Percentiles rank a stretch among this genome's conserved stretches.
Conservation (phyloP, 441 rosid genomes). For the Adansonia gregorii region DNA sequence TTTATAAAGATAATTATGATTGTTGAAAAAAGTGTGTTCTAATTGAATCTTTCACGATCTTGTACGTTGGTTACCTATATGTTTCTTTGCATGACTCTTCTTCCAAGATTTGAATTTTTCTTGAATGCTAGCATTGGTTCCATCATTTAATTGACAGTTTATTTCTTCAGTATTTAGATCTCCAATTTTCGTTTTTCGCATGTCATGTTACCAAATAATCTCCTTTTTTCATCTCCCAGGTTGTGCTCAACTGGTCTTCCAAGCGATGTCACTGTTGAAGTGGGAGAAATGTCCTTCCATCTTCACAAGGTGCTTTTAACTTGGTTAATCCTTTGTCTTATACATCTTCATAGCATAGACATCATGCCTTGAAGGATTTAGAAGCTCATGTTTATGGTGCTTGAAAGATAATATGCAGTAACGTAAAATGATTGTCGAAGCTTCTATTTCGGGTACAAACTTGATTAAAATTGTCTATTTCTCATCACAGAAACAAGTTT, state of each 20-base stretch:
- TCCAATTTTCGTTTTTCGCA: not conserved
- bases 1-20: not conserved
- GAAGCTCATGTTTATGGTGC: not conserved
- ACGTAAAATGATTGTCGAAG: not conserved
- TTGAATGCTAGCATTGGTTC: not conserved
- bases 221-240: conserved; percentile 46
- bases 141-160: not conserved
- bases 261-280: conserved; percentile 75
- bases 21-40: not conserved
- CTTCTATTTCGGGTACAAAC: not conserved
- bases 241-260: conserved; percentile 80
- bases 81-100: not conserved
- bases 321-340: not conserved
- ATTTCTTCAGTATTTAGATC: not conserved
- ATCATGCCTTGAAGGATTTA: not conserved
- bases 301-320: conserved; percentile 71
- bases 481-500: not conserved
- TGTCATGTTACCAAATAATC: conserved; percentile 6
- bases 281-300: conserved; percentile 69
- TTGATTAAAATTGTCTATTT: not conserved
- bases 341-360: not conserved
- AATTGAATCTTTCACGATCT: not conserved
- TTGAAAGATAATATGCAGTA: not conserved
- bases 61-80: conserved; percentile 5
- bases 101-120: conserved; percentile 3